These are phyloP conservation scores for Globisporangium carolinianum DNA, from an alignment of 352 stramenopile species.

Conservation along the genomic window DNA sequence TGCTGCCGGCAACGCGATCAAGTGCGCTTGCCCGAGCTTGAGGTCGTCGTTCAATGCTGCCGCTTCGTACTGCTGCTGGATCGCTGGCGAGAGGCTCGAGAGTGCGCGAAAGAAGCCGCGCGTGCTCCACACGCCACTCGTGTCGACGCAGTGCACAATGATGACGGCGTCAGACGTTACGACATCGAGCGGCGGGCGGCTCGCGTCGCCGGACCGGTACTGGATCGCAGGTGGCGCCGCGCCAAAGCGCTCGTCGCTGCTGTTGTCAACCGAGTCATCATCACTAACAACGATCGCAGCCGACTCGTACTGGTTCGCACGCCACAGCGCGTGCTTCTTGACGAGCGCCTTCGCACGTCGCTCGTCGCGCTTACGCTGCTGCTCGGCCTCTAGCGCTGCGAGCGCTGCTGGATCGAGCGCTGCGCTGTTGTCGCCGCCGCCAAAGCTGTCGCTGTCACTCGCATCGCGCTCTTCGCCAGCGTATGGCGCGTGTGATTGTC, in stretches of 20 bases:
- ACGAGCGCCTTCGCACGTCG: conserved; percentile 31
- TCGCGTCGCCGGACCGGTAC: conserved; percentile 59
- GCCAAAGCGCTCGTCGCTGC: conserved; percentile 6
- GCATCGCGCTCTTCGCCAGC: conserved; percentile 30
- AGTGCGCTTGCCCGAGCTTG: conserved; percentile 64
- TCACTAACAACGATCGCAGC: conserved; percentile 19
- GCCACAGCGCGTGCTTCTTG: conserved; percentile 51
- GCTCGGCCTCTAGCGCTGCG: conserved; percentile 35
- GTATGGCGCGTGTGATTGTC: conserved; percentile 16
- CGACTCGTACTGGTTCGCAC: conserved; percentile 56
- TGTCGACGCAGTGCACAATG: conserved; percentile 76
- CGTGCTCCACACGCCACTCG: conserved; percentile 59
- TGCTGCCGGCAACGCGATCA: conserved; percentile 33
- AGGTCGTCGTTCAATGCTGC: conserved; percentile 50
- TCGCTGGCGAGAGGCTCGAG: conserved; percentile 34
- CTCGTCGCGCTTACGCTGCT: conserved; percentile 29
- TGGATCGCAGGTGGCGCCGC: conserved; percentile 14
- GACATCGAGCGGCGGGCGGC: conserved; percentile 20
- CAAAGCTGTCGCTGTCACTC: conserved; percentile 21
- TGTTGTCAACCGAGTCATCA: not conserved
- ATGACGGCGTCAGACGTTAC: conserved; percentile 24
- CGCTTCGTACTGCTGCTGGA: conserved; percentile 61
- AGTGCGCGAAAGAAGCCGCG: conserved; percentile 71
- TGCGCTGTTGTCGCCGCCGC: not conserved
- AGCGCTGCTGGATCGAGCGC: conserved; percentile 14